Percentiles rank a stretch among this genome's conserved stretches.
Conservation (phyloP, 257 asterid species). For the Salvia rosmarinus region DNA sequence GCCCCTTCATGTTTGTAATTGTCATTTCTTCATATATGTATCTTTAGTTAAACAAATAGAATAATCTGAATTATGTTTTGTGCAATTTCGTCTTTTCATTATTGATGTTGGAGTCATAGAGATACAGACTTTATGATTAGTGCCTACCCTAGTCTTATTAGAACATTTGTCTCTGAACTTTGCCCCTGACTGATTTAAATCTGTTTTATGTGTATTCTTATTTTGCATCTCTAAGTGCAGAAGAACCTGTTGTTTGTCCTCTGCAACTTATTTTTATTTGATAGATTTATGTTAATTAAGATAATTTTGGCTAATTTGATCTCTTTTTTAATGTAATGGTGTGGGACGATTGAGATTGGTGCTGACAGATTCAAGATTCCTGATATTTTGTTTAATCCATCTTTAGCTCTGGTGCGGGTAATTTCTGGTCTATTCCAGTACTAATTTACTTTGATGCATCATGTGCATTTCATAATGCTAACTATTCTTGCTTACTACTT, state of each 20-base stretch:
- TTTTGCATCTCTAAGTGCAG: too few relatives aligned
- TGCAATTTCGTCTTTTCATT: background rate
- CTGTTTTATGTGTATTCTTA: too few relatives aligned
- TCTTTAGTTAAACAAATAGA: background rate
- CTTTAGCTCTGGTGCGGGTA: slow-evolving; percentile 76
- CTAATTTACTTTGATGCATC: slow-evolving; percentile 24
- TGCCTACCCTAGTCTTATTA: background rate
- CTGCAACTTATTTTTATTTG: too few relatives aligned
- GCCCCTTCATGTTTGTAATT: background rate
- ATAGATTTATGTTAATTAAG: too few relatives aligned
- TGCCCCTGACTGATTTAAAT: background rate
- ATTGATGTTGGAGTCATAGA: background rate
- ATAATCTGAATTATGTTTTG: background rate
- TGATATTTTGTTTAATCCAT: slow-evolving; percentile 90
- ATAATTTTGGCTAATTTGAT: too few relatives aligned
- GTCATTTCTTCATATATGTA: background rate
- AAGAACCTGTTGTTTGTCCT: too few relatives aligned
- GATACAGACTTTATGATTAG: background rate
- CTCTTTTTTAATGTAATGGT: slow-evolving; percentile 16
- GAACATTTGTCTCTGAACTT: slow-evolving; percentile 7
- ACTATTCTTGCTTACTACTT: slow-evolving; percentile 19
- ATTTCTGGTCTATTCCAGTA: slow-evolving; percentile 23
- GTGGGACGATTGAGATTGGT: slow-evolving; percentile 93
- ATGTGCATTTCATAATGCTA: slow-evolving; percentile 1
- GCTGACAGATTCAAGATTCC: slow-evolving; percentile 99